Evolutionary conservation across 257 asterid species (phyloP).

Genomic region (Solanum neorickii): DNA sequence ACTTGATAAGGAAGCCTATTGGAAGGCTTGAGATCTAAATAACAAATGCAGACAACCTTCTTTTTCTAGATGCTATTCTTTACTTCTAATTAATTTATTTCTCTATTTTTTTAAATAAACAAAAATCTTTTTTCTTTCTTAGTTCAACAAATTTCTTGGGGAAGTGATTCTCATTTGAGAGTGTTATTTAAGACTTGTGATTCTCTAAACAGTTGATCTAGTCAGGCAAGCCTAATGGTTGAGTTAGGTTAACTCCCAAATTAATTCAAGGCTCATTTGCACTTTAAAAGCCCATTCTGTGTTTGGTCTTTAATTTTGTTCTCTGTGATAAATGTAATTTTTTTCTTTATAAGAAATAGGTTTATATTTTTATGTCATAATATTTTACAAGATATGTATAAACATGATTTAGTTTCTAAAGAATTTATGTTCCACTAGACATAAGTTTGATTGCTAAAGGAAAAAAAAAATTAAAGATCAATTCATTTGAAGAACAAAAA

Average conservation of each 20-base stretch:
- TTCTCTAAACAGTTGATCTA: background rate
- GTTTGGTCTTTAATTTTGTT: background rate
- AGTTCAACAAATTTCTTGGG: background rate
- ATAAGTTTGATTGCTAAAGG: too few species aligned
- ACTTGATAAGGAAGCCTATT: background rate
- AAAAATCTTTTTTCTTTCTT: background rate
- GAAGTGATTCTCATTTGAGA: background rate
- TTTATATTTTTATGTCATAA: too few species aligned
- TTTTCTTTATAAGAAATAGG: too few species aligned
- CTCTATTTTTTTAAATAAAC: background rate
- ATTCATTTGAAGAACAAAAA: background rate
- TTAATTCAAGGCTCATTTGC: background rate
- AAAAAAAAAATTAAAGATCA: background rate
- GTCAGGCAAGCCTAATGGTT: background rate
- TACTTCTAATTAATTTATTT: background rate
- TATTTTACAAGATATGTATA: background rate
- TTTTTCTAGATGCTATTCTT: background rate
- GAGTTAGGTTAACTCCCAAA: background rate
- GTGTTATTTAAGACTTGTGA: background rate
- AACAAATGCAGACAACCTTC: background rate
- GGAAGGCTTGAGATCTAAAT: background rate
- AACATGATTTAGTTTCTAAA: background rate
- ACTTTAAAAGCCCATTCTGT: background rate
- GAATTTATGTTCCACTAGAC: background rate
- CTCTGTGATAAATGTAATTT: background rate